Base-by-base conservation (phyloP, 2,329 filamentous ascomycete species). In the Verticillium tricorpus region DNA sequence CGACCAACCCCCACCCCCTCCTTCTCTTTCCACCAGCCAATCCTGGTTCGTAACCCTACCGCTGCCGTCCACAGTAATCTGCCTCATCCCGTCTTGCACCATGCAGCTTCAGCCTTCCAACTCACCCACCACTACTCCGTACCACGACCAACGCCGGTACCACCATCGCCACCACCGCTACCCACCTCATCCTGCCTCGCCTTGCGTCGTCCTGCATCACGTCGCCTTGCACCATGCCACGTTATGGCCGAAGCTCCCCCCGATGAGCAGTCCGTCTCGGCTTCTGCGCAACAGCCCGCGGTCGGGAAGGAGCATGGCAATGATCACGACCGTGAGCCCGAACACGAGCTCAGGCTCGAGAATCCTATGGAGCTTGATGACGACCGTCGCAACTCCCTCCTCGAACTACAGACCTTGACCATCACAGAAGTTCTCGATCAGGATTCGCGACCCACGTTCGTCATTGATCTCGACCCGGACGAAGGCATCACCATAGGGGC, bases 321-420 rank as follows among this genome's bases (percentile, higher is more conserved):
- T 11, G 34, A 52, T 5, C 6, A 52, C 19, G 45, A 52, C 8
- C 8, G 14, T 25, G 7, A 22, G 8, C 9, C 45, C 45, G 9
- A 25, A 9, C 45, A 2, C 8, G 45, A 22, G 19, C 11, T 22
- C 45, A 12, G 8, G 12, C 0, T 91, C 94, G 68, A 89, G 90
- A 2, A 87, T 89, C 45, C 19, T 11, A 12, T 25, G 22, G 34
- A 58, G 15, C 34, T 58, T 19, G 56, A 58, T 15, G 35, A 28
- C 11, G 56, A 58, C 22, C 34, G 56, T 15, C 17, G 32, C 34
- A 63, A 62, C 40, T 62, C 64, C 5, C 61, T 62, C 15, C 58
- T 66, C n/a, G 68, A 70, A 40, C 64, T 71, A 35, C 62, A 66
- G 57, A 37, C 62, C 32, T 61, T 71, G 11, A 56, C 52, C 55